Evolutionary conservation across 73 alveolate genomes (phyloP), one percentile per base, ranked within the genome.

Genomic region (Symbiodinium pilosum): DNA sequence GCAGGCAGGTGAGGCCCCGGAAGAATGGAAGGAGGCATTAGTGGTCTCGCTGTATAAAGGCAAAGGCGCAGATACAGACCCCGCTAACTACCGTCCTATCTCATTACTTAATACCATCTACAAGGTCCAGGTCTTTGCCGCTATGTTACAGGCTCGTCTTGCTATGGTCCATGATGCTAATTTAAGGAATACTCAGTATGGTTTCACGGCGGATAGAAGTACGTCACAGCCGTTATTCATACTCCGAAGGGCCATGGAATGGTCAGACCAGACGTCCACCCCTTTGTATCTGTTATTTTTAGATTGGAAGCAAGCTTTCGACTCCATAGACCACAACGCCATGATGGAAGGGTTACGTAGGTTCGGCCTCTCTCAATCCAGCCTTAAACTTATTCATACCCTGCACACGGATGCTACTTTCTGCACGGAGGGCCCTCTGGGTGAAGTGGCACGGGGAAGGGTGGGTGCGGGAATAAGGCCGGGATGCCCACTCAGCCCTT

Each of bases 281-380:
- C 93, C 93, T 0, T 41, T 86, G 12, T 84, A 34, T 12, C 30
- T 86, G 38, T 14, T 86, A 12, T 47, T 86, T 52, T 84, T 86
- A 6, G 94, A 86, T 20, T 54, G 94, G 94, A 30, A 41, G 59
- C 94, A 52, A 43, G 93, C 93, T 21, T 85, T 85, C 38, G 93
- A 85, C 28, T 43, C 93, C 51, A 44, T 85, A 2, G 93, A 85
- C 93, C 93, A 85, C 81, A 43, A 73, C 93, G 93, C 93, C 44
- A 38, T 85, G n/a, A 43, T 85, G 16, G 75, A 41, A 0, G 93
- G 51, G 30, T 47, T 85, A 16, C 4, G 51, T 16, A 39, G 92
- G 2, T 84, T 52, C 41, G 51, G 32, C 28, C 1, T 84, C 6
- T 20, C 44, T 69, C 92, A 1, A 9, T 18, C 14, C 12, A 1